Evolutionary conservation across 306 rosid genomes (phyloP), one percentile per base, ranked within the genome.

Genomic region (Lathyrus sativus): DNA sequence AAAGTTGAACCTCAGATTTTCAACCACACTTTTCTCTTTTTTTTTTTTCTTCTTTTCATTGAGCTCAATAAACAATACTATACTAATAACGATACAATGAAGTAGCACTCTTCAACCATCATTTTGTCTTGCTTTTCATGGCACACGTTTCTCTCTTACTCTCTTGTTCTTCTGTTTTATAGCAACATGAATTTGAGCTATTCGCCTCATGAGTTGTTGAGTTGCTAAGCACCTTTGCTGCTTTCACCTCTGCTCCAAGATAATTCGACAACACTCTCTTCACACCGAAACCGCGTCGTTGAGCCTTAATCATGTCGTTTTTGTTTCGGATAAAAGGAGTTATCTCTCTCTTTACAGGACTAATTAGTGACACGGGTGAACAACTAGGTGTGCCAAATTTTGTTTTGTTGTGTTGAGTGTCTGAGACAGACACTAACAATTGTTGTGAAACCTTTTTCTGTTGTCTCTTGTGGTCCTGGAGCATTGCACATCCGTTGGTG

Each of bases 181-280:
- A 28, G 29, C 64, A 10, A 56, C 59, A 59, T 59, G 55, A 13
- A 72, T 49, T 74, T 43, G 79, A 65, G 55, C 71, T 14, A 67
- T 45, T 72, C 61, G 72, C 79, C 79, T 79, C 89, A 39, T 56
- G 39, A 56, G 37, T 67, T 60, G 26, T 67, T 56, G 85, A 60
- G 67, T 83, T 85, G 73, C 81, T 79, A 42, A 83, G 68, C 17
- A 78, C 54, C 74, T 75, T 91, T 14, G 83, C 75, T 58, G 83
- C 80, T 62, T 89, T 92, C 4, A 83, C 48, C 44, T 92, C 98
- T 11, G 69, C 96, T 22, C 98, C 95, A 15, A 92, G 98, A 83
- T 92, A 92, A 77, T 89, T 89, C 24, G 98, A 84, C 83, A 92
- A 74, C 3, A 76, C 98, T 70, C 87, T 82, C 79, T 81, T 87